Base-by-base conservation (phyloP, 768 basidiomycete species). In the Rhodotorula taiwanensis region DNA sequence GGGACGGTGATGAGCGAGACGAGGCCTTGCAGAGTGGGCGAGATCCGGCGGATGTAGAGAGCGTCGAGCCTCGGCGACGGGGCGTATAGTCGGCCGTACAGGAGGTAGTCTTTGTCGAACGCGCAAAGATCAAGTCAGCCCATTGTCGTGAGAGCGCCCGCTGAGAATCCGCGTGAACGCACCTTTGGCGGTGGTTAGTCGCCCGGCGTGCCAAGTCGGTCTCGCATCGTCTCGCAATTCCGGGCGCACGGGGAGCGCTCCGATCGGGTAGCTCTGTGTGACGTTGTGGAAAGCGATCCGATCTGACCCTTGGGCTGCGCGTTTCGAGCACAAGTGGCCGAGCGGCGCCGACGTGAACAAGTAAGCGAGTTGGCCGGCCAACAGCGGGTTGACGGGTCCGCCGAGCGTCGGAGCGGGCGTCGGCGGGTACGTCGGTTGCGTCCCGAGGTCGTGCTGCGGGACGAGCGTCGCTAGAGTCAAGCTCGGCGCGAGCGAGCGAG, bases 331-430 rank as follows among this genome's bases (percentile, higher is more conserved):
- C 50, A 74, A 74, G 45, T 64, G 61, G 21, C 86, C 80, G 54
- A 95, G 78, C 64, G 87, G 83, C 72, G 88, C 90, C 14, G 90
- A 90, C 1, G 87, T 88, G 74, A 93, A 94, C 61, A 95, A 88
- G 73, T 95, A 97, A 50, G 89, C 89, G 44, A 97, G 80, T 3
- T 89, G 90, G 30, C 94, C 94, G 68, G 90, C 89, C 67, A 97
- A 79, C 13, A 89, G 89, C 2, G 92, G 91, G 15, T 31, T 44
- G 2, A 49, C 58, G 6, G 64, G 54, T 5, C 45, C 60, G 13
- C 43, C 60, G 30, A 69, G 55, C 31, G 62, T 60, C 23, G 67
- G 67, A 9, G 67, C 67, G 6, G 60, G 44, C 4, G 52, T 36
- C 1, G 55, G 63, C 41, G 63, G 60, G 52, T 62, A 59, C 2